Evolutionary conservation across 345 rosid species (phyloP).

Genomic region (Hirschfeldia incana): DNA sequence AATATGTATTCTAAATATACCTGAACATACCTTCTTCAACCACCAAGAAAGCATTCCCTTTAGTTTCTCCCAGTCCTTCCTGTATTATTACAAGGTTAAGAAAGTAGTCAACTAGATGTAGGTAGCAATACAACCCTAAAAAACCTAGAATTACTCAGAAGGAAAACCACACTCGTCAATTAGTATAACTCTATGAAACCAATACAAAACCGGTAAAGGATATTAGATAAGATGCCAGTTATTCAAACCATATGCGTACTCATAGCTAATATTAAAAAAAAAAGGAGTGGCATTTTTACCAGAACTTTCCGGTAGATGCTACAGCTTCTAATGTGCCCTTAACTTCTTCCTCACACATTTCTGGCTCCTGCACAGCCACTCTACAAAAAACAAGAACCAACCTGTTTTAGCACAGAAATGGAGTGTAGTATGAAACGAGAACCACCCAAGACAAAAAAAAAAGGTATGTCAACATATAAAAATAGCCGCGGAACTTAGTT

Average conservation of each 20-base stretch:
- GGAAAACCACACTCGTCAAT: background rate
- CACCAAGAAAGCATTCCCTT: slow-evolving; percentile 71
- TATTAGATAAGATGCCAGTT: background rate
- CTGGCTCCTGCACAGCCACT: background rate
- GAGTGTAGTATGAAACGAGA: background rate
- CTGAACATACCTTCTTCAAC: slow-evolving; percentile 97
- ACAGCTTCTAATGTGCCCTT: background rate
- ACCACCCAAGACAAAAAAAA: background rate
- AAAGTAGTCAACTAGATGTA: background rate
- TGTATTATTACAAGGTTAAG: slow-evolving; percentile 17
- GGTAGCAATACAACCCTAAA: background rate
- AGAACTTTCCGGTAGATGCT: background rate
- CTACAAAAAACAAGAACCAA: background rate
- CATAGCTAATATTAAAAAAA: background rate
- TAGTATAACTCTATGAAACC: background rate
- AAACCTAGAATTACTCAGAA: background rate
- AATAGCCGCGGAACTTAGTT: too few relatives aligned
- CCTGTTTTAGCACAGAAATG: background rate
- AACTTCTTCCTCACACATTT: background rate
- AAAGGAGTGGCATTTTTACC: background rate
- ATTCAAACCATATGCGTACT: background rate
- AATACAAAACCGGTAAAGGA: background rate
- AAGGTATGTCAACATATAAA: too few relatives aligned
- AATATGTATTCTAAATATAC: slow-evolving; percentile 39
- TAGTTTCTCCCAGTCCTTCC: slow-evolving; percentile 89